Evolutionary conservation across 2,329 filamentous ascomycete genomes (phyloP).

Genomic region (Sphaerulina vaccinii): DNA sequence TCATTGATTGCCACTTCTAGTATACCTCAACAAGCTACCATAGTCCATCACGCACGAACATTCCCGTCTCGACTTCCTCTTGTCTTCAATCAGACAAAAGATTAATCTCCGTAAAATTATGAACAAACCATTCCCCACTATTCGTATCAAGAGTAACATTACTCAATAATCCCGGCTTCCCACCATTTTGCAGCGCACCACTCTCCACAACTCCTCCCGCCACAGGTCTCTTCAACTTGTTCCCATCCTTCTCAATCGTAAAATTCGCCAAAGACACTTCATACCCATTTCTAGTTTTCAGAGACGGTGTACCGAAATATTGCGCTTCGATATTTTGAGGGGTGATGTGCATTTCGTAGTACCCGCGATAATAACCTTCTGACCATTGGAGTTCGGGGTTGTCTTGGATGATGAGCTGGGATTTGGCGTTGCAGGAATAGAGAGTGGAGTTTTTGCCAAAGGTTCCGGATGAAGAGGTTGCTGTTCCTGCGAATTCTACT

Average conservation of each 20-base stretch:
- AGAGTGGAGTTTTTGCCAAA: constrained; percentile 56
- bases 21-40: too few relatives aligned
- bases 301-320: constrained; percentile 62
- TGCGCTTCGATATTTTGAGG: constrained; percentile 56
- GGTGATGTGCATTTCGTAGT: constrained; percentile 62
- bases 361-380: constrained; percentile 69
- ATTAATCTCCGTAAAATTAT: too few relatives aligned
- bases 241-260: constrained; percentile 60
- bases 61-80: background rate
- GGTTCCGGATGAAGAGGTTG: constrained; percentile 58
- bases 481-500: constrained; percentile 59
- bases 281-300: constrained; percentile 58
- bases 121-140: constrained; percentile 25
- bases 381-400: constrained; percentile 69
- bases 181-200: constrained; percentile 52
- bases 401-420: constrained; percentile 41
- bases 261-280: constrained; percentile 68
- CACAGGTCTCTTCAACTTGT: constrained; percentile 53
- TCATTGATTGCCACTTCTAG: too few relatives aligned
- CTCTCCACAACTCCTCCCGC: constrained; percentile 52
- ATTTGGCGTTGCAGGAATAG: constrained; percentile 48
- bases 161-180: constrained; percentile 31
- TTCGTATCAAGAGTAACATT: constrained; percentile 31
- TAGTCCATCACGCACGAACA: too few relatives aligned
- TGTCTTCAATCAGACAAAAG: constrained; percentile 2